Conservation (phyloP, 2,329 filamentous ascomycete species). For the Verticillium dahliae region DNA sequence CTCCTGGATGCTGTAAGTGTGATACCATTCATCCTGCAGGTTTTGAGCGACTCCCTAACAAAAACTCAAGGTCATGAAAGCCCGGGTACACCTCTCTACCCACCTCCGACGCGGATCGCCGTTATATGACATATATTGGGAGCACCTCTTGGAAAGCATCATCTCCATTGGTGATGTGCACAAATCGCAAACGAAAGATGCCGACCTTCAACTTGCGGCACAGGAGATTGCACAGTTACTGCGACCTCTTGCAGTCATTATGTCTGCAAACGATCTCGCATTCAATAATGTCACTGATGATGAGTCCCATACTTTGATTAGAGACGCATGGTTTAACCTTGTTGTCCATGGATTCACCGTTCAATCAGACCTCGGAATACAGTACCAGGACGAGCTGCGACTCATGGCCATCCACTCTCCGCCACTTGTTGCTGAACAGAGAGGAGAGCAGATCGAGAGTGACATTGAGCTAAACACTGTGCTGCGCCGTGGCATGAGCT, state of each 20-base stretch:
- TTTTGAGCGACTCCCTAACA: not conserved
- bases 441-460: slow-evolving; percentile 85
- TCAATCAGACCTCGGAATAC: slow-evolving; percentile 64
- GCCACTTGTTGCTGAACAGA: slow-evolving; percentile 80
- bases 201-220: slow-evolving; percentile 75
- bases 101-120: slow-evolving; percentile 63
- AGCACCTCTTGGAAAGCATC: slow-evolving; percentile 77
- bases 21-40: not conserved
- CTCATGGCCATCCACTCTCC: slow-evolving; percentile 82
- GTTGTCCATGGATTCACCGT: slow-evolving; percentile 86
- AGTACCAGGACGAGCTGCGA: slow-evolving; percentile 69
- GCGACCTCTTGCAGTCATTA: slow-evolving; percentile 78
- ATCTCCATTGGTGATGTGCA: slow-evolving; percentile 86
- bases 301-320: slow-evolving; percentile 65
- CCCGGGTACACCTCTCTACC: slow-evolving; percentile 70
- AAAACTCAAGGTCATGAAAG: slow-evolving; percentile 57
- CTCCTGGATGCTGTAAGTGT: slow-evolving; percentile 64
- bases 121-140: slow-evolving; percentile 76
- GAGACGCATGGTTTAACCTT: slow-evolving; percentile 98
- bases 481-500: slow-evolving; percentile 76
- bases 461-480: slow-evolving; percentile 96
- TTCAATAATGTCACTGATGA: slow-evolving; percentile 49
- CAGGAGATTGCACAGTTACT: slow-evolving; percentile 84
- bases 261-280: slow-evolving; percentile 58
- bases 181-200: slow-evolving; percentile 65